phyloP scores from a whole-genome alignment of 2,329 filamentous ascomycete species.

The Harringtonia lauricola region DNA sequence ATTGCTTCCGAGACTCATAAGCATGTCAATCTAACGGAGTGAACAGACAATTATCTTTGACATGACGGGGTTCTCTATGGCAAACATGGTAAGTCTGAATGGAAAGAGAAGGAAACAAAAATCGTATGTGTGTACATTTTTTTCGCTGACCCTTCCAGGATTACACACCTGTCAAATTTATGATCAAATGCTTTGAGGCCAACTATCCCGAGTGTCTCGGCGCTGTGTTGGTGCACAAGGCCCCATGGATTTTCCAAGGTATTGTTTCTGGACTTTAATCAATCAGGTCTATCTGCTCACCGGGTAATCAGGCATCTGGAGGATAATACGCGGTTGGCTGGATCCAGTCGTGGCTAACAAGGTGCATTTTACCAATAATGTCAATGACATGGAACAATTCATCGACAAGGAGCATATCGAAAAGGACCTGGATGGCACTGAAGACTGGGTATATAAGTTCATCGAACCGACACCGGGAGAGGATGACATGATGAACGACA shows the following conservation, averaged over 20 bases:
- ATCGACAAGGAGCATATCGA: conserved; percentile 61
- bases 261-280: too few species aligned
- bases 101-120: not conserved
- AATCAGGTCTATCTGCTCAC: conserved; percentile 1
- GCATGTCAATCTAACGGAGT: conserved; percentile 10
- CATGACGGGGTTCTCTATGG: conserved; percentile 85
- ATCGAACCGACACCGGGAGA: conserved; percentile 65
- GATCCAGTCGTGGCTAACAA: conserved; percentile 93
- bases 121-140: too few species aligned
- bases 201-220: conserved; percentile 95
- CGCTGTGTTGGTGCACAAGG: conserved; percentile 84
- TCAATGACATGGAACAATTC: conserved; percentile 67
- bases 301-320: conserved; percentile 65
- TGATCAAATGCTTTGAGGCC: conserved; percentile 98
- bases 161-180: conserved; percentile 93
- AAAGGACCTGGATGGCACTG: conserved; percentile 75
- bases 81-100: conserved; percentile 65
- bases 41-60: conserved; percentile 81
- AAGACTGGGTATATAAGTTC: conserved; percentile 77
- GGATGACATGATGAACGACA: conserved; percentile 63
- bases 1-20: not conserved
- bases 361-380: conserved; percentile 81
- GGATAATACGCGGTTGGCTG: conserved; percentile 88
- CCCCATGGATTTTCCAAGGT: conserved; percentile 95
- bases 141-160: conserved; percentile 45